Percentiles rank a stretch among this genome's conserved stretches.
Evolutionary conservation across 2,329 filamentous ascomycete genomes (phyloP).

Genomic region (Pyrenophora teres): DNA sequence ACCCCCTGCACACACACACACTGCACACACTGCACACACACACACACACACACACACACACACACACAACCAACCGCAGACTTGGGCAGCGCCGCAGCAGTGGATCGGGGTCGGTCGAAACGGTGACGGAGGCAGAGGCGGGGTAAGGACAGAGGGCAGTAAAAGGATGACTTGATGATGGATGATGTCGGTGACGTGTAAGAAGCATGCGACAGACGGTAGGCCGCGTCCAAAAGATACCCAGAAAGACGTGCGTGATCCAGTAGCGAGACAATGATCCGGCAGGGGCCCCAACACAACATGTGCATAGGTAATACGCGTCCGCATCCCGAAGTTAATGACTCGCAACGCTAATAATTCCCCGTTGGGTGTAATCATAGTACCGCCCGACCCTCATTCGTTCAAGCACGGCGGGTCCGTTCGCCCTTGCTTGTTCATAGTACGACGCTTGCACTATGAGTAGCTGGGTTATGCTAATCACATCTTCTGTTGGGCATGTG

Average conservation of each 20-base stretch:
- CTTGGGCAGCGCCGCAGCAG: neutral
- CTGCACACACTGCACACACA: neutral
- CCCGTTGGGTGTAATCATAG: constrained; percentile 30
- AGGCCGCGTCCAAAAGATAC: constrained; percentile 24
- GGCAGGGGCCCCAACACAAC: constrained; percentile 24
- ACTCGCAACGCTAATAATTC: constrained; percentile 35
- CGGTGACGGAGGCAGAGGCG: neutral
- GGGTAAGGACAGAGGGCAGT: neutral
- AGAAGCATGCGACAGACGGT: constrained; percentile 14
- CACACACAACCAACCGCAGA: neutral
- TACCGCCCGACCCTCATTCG: constrained; percentile 33
- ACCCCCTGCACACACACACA: neutral
- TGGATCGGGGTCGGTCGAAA: neutral
- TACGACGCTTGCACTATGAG: constrained; percentile 29
- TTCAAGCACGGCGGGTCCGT: constrained; percentile 21
- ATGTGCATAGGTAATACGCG: constrained; percentile 29
- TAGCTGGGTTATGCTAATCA: constrained; percentile 31
- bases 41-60: neutral
- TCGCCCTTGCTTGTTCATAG: constrained; percentile 34
- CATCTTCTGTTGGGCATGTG: constrained; percentile 5
- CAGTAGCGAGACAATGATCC: constrained; percentile 21
- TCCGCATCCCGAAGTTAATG: constrained; percentile 24
- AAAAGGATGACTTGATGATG: neutral
- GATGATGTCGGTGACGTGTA: constrained; percentile 26
- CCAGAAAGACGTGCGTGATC: constrained; percentile 14